Evolutionary conservation across 495 filamentous ascomycete genomes (phyloP).

Genomic region (Jackrogersella multiformis): DNA sequence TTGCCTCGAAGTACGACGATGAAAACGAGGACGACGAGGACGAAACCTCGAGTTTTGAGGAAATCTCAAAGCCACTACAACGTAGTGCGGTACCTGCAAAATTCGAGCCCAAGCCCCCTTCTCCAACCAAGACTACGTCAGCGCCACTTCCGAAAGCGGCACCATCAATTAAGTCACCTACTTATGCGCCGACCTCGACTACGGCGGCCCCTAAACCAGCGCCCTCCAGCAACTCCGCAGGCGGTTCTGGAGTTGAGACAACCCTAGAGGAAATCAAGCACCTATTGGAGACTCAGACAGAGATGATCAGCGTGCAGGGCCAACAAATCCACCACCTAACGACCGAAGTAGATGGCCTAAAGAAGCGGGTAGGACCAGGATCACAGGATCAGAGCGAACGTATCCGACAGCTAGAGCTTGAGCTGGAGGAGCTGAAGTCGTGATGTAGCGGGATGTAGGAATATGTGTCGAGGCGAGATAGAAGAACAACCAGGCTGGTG

Average conservation of each 20-base stretch:
- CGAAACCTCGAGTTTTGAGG: constrained; percentile 84
- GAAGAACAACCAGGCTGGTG: constrained; percentile 7
- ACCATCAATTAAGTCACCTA: constrained; percentile 46
- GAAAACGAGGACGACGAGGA: constrained; percentile 68
- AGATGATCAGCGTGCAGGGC: constrained; percentile 63
- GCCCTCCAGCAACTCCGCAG: constrained; percentile 23
- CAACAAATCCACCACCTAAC: constrained; percentile 72
- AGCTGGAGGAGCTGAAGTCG: constrained; percentile 65
- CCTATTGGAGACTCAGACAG: constrained; percentile 68
- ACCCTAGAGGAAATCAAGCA: constrained; percentile 70
- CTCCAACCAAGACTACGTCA: constrained; percentile 50
- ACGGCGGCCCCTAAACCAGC: constrained; percentile 28
- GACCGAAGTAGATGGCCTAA: constrained; percentile 74
- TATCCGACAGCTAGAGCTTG: constrained; percentile 73
- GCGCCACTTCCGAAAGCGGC: constrained; percentile 47
- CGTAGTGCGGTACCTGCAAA: constrained; percentile 48
- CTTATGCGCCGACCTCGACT: constrained; percentile 35
- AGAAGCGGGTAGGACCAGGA: constrained; percentile 67
- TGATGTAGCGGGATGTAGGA: constrained; percentile 31
- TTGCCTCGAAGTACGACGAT: constrained; percentile 87
- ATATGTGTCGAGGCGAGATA: constrained; percentile 30
- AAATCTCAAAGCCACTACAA: constrained; percentile 69
- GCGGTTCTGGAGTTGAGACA: constrained; percentile 49
- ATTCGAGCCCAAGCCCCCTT: constrained; percentile 45
- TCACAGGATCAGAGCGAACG: constrained; percentile 71